Evolutionary conservation across 75 land plant species (phyloP), one percentile per base, ranked within the genome.

Genomic region (Pinus albicaulis): DNA sequence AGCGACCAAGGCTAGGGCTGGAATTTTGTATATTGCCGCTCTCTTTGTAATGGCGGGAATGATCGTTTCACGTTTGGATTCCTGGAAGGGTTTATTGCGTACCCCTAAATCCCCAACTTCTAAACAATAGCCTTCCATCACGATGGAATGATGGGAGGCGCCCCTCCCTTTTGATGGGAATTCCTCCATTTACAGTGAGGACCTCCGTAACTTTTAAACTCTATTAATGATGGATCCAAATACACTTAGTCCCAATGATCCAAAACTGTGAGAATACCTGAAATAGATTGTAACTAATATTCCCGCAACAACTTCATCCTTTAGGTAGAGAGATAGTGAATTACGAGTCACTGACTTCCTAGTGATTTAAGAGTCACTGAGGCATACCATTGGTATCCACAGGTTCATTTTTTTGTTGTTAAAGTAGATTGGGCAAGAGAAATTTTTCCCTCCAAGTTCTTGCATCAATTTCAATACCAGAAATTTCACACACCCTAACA

Each of bases 191-290:
- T n/a, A n/a, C n/a, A n/a, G 78, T 17, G 60, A 34, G 53, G 81
- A 78, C 26, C 17, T 53, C 57, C 48, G 61, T 53, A 76, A 19
- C 36, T 82, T 89, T 31, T 88, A 88, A 58, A 90, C 92, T 60
- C 74, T 84, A 28, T 86, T 86, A 64, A 25, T 94, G 98, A 90
- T 88, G 3, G 98, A 94, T 62, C 98, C 98, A 24, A 95, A 94
- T 80, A 88, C 98, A 38, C 98, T 95, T 0, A 94, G 91, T 52
- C 98, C 98, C 11, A 94, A 95, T 63, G 89, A 94, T 66, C 95
- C 98, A 16, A 81, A 60, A 12, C 79, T 88, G 10, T 80, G 93
- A 24, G 95, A 94, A 58, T 89, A 89, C 78, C 81, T 94, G 55
- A 95, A 76, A 19, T 74, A 41, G 64, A 82, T 95, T 83, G 92